Evolutionary conservation across 495 filamentous ascomycete genomes (phyloP).

Genomic region (Xylaria telfairii): DNA sequence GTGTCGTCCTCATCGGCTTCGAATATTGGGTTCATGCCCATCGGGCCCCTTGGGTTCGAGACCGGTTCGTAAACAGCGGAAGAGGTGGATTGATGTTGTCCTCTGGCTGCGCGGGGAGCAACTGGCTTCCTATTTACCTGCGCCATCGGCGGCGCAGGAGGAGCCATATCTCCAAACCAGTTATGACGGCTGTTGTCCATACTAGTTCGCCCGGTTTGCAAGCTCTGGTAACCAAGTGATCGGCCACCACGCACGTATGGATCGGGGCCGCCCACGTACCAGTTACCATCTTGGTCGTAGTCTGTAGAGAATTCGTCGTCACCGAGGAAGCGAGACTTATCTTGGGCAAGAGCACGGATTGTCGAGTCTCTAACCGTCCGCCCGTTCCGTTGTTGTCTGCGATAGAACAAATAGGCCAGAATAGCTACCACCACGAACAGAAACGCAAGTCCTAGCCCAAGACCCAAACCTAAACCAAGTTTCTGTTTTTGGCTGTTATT

Average conservation of each 20-base stretch:
- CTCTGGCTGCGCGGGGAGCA: conserved; percentile 28
- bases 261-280: conserved; percentile 52
- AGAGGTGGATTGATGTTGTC: conserved; percentile 21
- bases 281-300: conserved; percentile 41
- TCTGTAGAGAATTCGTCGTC: conserved; percentile 65
- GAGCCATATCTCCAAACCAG: conserved; percentile 34
- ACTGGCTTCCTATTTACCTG: conserved; percentile 35
- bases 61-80: conserved; percentile 36
- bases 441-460: conserved; percentile 75
- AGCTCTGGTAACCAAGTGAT: conserved; percentile 52
- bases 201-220: conserved; percentile 38
- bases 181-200: conserved; percentile 29
- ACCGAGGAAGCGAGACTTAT: conserved; percentile 41
- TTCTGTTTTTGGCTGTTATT: conserved; percentile 28
- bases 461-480: conserved; percentile 67
- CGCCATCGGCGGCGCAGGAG: conserved; percentile 18
- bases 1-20: conserved; percentile 73
- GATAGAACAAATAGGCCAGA: conserved; percentile 64
- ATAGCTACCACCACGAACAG: conserved; percentile 58
- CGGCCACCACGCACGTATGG: conserved; percentile 46
- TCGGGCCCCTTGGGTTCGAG: conserved; percentile 29
- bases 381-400: conserved; percentile 50
- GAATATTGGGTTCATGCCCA: conserved; percentile 62
- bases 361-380: conserved; percentile 45
- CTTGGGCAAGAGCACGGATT: conserved; percentile 48